Percentiles rank a stretch among this genome's conserved stretches.
Conservation (phyloP, 1,139 yeast genomes). For the Yamadazyma friedrichii region DNA sequence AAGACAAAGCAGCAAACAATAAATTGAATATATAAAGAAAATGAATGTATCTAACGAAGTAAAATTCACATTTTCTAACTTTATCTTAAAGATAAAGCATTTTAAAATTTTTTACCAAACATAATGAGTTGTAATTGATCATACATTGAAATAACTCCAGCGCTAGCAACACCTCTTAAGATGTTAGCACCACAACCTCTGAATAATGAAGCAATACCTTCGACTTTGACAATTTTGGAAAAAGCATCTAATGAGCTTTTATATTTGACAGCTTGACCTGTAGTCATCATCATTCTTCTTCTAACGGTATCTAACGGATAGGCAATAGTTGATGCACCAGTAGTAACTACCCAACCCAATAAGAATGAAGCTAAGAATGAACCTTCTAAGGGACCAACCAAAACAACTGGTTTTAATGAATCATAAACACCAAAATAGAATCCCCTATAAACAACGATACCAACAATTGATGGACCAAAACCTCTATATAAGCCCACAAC, state of each 20-base stretch:
- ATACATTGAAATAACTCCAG: conserved; percentile 54
- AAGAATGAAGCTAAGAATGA: conserved; percentile 55
- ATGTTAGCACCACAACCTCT: conserved; percentile 59
- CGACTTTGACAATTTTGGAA: conserved; percentile 51
- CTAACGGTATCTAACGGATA: conserved; percentile 56
- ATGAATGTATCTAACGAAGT: conserved; percentile 9
- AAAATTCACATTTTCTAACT: conserved; percentile 17
- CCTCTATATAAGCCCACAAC: conserved; percentile 59
- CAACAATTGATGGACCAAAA: conserved; percentile 55
- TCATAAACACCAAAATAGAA: conserved; percentile 55
- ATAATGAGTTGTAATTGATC: conserved; percentile 52
- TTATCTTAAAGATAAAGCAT: too few species aligned
- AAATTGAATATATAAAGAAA: conserved; percentile 19
- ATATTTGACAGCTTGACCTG: conserved; percentile 56
- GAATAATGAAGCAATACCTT: conserved; percentile 51
- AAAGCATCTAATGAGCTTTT: conserved; percentile 51
- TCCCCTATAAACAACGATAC: conserved; percentile 57
- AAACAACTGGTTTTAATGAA: conserved; percentile 53
- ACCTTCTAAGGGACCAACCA: conserved; percentile 57
- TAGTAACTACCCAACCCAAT: conserved; percentile 56
- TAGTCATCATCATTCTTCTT: conserved; percentile 60
- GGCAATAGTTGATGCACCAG: conserved; percentile 56
- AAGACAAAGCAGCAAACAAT: conserved; percentile 9
- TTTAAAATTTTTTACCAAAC: conserved; percentile 42
- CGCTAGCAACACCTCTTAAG: conserved; percentile 59